Percentiles rank a stretch among this genome's conserved stretches.
Evolutionary conservation across 805 yeast genomes (phyloP).

Genomic region (Torulaspora indica): DNA sequence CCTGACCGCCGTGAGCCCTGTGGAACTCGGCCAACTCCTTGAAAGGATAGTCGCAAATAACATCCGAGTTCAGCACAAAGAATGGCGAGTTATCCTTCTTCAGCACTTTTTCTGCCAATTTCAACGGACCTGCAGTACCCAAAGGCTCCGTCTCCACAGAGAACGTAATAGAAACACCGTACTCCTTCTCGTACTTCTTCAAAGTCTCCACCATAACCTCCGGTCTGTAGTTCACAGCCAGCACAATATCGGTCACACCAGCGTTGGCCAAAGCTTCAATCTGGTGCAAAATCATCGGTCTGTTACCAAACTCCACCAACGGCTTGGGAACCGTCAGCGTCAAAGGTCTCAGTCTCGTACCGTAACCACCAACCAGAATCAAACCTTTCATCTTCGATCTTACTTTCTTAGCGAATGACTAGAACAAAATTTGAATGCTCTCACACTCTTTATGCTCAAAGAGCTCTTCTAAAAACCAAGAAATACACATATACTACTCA

Average conservation of each 20-base stretch:
- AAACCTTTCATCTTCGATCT: slow-evolving; percentile 72
- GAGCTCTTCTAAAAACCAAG: slow-evolving; percentile 4
- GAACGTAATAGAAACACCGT: slow-evolving; percentile 92
- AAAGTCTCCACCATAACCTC: slow-evolving; percentile 97
- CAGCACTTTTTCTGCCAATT: slow-evolving; percentile 89
- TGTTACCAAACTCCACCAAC: slow-evolving; percentile 95
- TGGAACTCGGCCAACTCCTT: slow-evolving; percentile 89
- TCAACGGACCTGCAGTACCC: slow-evolving; percentile 99
- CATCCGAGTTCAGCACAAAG: slow-evolving; percentile 96
- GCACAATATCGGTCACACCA: slow-evolving; percentile 96
- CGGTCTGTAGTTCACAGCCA: slow-evolving; percentile 99
- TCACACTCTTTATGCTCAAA: slow-evolving; percentile 7
- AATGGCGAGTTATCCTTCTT: slow-evolving; percentile 94
- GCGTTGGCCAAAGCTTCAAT: slow-evolving; percentile 97
- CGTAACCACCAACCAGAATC: slow-evolving; percentile 98
- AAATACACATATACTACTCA: too few relatives aligned
- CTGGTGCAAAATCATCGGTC: slow-evolving; percentile 98
- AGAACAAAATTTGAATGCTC: slow-evolving; percentile 2
- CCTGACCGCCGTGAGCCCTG: slow-evolving; percentile 92
- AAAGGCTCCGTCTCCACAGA: slow-evolving; percentile 98
- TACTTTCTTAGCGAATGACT: slow-evolving; percentile 8
- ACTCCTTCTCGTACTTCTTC: slow-evolving; percentile 88
- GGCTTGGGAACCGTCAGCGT: slow-evolving; percentile 95
- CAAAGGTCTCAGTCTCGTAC: slow-evolving; percentile 99
- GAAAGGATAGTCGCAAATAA: slow-evolving; percentile 98